Evolutionary conservation across 495 filamentous ascomycete genomes (phyloP), one percentile per base, ranked within the genome.

Genomic region (Aspergillus diversus): DNA sequence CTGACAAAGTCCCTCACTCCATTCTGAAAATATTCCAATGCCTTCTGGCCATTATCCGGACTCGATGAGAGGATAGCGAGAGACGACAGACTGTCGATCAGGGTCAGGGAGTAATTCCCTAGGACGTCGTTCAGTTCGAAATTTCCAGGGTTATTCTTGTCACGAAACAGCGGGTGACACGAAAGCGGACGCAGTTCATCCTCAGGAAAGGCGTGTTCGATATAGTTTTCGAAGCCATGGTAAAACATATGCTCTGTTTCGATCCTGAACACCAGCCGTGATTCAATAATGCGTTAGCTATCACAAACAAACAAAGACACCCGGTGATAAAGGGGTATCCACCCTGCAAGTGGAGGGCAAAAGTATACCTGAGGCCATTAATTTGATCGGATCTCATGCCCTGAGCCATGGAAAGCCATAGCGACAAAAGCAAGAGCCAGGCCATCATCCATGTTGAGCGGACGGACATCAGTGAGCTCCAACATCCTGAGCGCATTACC

Each of bases 221-320:
- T 91, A 79, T 99, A 99, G 71, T 93, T 97, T 70, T 96, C 89
- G 80, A 89, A 99, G 59, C 95, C 95, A 77, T 99, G 96, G 69
- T 95, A 97, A 80, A 99, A 98, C 84, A 97, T 92, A 62, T 89
- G 86, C 58, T 93, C 87, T 46, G 94, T 92, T 73, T 97, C 92
- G 70, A 85, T 86, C 64, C 86, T 87, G 64, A 33, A 55, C 11
- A 57, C 43, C 16, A n/a, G n/a, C 17, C 33, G 21, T 21, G 15
- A n/a, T 34, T 54, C 39, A 27, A 17, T 39, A 21, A 17, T 7
- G 21, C 21, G 21, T 27, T 1, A 27, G 21, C 21, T 27, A 27
- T 27, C 21, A 2, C 21, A 27, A 27, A 27, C 21, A 27, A 27
- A 27, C 21, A 27, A 27, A 27, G 21, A 27, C 21, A 27, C 21